Percentiles rank a stretch among this genome's conserved stretches.
Conservation (phyloP, 441 rosid species). For the Croton laevigatus region DNA sequence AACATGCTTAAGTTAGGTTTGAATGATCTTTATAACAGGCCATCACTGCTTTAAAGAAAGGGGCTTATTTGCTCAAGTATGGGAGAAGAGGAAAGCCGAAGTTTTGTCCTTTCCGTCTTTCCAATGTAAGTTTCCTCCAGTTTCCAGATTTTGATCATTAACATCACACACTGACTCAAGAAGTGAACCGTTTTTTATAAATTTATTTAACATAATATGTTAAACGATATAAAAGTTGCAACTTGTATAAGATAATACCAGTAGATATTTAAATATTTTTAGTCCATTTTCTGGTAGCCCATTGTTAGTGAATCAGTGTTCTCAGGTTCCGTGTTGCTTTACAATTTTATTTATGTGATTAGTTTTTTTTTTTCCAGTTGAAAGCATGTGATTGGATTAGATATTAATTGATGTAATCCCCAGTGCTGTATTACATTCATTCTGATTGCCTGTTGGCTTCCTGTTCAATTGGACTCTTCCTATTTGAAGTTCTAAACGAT, state of each 20-base stretch:
- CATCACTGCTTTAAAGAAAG: constrained; percentile 91
- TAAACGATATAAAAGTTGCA: neutral
- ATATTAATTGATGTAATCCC: constrained; percentile 1
- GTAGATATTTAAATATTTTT: neutral
- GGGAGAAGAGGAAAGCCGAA: constrained; percentile 99
- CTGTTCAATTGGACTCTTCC: constrained; percentile 9
- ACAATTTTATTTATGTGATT: neutral
- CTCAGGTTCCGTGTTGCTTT: constrained; percentile 1
- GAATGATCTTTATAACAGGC: constrained; percentile 62
- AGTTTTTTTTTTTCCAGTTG: neutral
- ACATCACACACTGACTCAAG: neutral
- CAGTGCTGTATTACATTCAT: constrained; percentile 6
- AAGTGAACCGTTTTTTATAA: neutral
- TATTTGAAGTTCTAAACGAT: constrained; percentile 16
- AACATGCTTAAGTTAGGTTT: constrained; percentile 31
- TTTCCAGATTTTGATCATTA: neutral
- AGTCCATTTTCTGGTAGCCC: constrained; percentile 2
- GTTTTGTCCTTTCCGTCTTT: constrained; percentile 96
- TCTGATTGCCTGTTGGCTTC: constrained; percentile 13
- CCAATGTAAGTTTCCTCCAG: constrained; percentile 62
- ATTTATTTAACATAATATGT: neutral
- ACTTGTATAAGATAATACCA: neutral
- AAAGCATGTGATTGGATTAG: neutral
- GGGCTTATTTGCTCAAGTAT: constrained; percentile 92
- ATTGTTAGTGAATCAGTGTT: neutral